These are phyloP conservation scores for Dioszegia crocea DNA, from an alignment of 768 basidiomycete species.

Conservation along the genomic window DNA sequence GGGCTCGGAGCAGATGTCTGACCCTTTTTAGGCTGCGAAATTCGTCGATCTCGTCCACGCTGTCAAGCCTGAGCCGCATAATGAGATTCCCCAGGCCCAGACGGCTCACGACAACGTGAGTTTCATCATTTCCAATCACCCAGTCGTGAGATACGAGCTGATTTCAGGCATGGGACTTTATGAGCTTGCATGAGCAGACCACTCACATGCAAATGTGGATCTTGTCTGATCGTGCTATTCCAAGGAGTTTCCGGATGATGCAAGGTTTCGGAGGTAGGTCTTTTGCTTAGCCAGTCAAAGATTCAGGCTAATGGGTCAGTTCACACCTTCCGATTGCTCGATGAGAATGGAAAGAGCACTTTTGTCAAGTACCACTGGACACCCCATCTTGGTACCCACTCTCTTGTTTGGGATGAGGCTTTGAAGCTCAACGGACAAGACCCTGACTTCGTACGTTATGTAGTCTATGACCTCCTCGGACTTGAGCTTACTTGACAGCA, in stretches of 20 bases:
- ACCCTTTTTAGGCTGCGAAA: constrained; percentile 56
- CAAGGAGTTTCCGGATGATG: constrained; percentile 82
- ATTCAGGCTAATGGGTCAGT: too few species aligned
- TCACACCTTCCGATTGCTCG: constrained; percentile 75
- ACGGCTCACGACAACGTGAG: constrained; percentile 65
- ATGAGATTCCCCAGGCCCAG: constrained; percentile 56
- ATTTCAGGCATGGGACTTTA: constrained; percentile 90
- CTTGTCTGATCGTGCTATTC: constrained; percentile 80
- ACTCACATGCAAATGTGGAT: constrained; percentile 59
- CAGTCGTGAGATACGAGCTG: too few species aligned
- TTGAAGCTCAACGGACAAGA: constrained; percentile 73
- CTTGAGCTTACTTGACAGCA: too few species aligned
- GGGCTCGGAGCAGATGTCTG: background rate
- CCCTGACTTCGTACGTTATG: constrained; percentile 65
- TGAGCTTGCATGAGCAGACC: constrained; percentile 63
- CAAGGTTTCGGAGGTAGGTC: constrained; percentile 59
- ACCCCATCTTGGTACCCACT: constrained; percentile 79
- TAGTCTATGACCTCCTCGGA: too few species aligned
- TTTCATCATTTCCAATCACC: too few species aligned
- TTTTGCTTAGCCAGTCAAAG: too few species aligned
- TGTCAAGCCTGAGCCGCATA: constrained; percentile 81
- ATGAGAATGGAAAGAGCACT: constrained; percentile 61
- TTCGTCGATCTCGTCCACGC: constrained; percentile 84
- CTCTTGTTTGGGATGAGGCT: constrained; percentile 83
- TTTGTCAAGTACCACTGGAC: constrained; percentile 89